Evolutionary conservation across 108 stramenopile genomes (phyloP).

Genomic region (Nitzschia sp.): DNA sequence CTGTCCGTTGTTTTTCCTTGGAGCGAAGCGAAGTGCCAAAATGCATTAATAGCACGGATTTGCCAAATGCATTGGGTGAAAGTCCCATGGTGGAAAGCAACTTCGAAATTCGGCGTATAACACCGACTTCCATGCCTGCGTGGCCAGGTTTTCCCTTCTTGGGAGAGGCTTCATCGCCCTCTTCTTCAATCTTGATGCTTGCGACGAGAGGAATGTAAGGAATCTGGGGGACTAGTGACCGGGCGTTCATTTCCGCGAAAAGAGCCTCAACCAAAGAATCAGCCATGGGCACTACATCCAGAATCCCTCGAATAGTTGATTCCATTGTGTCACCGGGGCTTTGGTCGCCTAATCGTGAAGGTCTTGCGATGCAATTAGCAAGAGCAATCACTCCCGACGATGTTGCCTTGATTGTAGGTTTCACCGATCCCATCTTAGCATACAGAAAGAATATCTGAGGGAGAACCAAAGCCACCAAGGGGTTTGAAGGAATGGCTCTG

Average conservation of each 20-base stretch:
- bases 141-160: slow-evolving; percentile 41
- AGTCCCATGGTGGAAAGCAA: slow-evolving; percentile 30
- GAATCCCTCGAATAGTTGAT: slow-evolving; percentile 51
- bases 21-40: slow-evolving; percentile 39
- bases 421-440: slow-evolving; percentile 43
- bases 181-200: slow-evolving; percentile 39
- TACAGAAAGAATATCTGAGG: slow-evolving; percentile 64
- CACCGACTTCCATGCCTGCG: slow-evolving; percentile 42
- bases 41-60: slow-evolving; percentile 63
- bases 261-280: slow-evolving; percentile 53
- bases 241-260: slow-evolving; percentile 54
- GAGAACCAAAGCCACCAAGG: slow-evolving; percentile 49
- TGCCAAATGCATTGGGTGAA: slow-evolving; percentile 36
- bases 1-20: slow-evolving; percentile 33
- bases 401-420: slow-evolving; percentile 21
- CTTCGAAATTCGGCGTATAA: slow-evolving; percentile 49
- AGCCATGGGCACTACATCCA: slow-evolving; percentile 48
- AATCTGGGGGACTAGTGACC: slow-evolving; percentile 32
- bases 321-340: slow-evolving; percentile 30
- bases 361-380: slow-evolving; percentile 60
- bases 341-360: slow-evolving; percentile 17
- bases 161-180: not conserved
- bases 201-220: slow-evolving; percentile 32
- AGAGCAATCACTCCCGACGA: slow-evolving; percentile 47
- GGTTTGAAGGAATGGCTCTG: slow-evolving; percentile 48